Conservation (phyloP, 2,329 filamentous ascomycete genomes). For the Colletotrichum cuscutae region DNA sequence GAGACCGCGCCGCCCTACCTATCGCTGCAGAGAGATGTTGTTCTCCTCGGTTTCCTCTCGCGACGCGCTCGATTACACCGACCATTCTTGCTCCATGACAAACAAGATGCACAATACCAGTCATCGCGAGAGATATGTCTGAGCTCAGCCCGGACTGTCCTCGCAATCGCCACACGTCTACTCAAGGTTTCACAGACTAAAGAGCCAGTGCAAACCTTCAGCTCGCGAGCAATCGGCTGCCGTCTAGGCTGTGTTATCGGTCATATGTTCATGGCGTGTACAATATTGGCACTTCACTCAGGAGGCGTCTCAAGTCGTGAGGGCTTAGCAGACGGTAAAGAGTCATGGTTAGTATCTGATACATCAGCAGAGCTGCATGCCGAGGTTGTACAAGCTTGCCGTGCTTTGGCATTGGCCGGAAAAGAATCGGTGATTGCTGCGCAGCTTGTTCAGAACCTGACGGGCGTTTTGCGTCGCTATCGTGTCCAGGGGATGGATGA, state of each 20-base stretch:
- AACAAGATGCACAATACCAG: slow-evolving; percentile 7
- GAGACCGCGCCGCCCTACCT: slow-evolving; percentile 29
- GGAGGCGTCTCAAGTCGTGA: slow-evolving; percentile 13
- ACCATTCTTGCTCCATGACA: slow-evolving; percentile 40
- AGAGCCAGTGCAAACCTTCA: neutral
- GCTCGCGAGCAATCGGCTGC: neutral
- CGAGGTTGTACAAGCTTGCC: slow-evolving; percentile 36
- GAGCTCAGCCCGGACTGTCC: slow-evolving; percentile 38
- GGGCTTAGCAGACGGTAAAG: neutral
- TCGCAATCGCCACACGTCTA: slow-evolving; percentile 36
- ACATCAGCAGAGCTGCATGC: slow-evolving; percentile 15
- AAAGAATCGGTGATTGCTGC: slow-evolving; percentile 37
- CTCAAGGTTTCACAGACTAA: slow-evolving; percentile 25
- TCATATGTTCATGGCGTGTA: slow-evolving; percentile 38
- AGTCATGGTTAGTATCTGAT: neutral
- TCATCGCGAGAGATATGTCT: slow-evolving; percentile 37
- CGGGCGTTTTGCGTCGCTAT: slow-evolving; percentile 36
- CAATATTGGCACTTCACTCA: slow-evolving; percentile 37
- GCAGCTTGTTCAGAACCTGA: slow-evolving; percentile 36
- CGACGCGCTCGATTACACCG: slow-evolving; percentile 41
- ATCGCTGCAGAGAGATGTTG: slow-evolving; percentile 37
- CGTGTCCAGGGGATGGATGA: slow-evolving; percentile 26
- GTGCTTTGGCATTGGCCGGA: slow-evolving; percentile 35
- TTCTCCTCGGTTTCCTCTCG: slow-evolving; percentile 38
- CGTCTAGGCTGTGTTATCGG: slow-evolving; percentile 39